A percentile compares a stretch with the other conserved stretches of the same genome.
phyloP scores from a whole-genome alignment of 768 basidiomycete genomes.

The Mycena indigotica region DNA sequence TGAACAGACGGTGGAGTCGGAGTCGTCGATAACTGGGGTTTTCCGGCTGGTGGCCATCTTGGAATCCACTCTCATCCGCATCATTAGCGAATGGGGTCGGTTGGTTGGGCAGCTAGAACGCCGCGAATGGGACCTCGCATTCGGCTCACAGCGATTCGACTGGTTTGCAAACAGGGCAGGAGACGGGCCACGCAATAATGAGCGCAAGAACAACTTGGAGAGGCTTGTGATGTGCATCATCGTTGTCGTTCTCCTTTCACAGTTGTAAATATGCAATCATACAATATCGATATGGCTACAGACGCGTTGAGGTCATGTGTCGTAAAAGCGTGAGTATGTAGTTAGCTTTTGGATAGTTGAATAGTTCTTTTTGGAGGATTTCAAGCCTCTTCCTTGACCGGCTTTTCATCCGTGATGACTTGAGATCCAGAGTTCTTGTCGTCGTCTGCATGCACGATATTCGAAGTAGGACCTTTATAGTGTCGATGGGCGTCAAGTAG shows the following conservation, averaged over 20 bases:
- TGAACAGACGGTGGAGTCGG: constrained; percentile 39
- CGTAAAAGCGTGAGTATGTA: constrained; percentile 2
- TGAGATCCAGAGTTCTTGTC: neutral
- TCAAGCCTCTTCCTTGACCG: constrained; percentile 10
- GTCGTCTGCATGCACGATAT: constrained; percentile 35
- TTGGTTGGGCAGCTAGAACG: constrained; percentile 46
- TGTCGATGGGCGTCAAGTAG: constrained; percentile 52
- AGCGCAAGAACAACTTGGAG: neutral
- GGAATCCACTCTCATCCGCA: constrained; percentile 54
- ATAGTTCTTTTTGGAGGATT: constrained; percentile 16
- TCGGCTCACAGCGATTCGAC: constrained; percentile 48
- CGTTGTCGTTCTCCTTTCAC: neutral
- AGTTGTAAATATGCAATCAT: too few species aligned
- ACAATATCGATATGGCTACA: too few species aligned
- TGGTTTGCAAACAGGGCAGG: constrained; percentile 48
- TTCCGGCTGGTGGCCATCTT: constrained; percentile 46
- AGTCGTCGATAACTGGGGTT: constrained; percentile 26
- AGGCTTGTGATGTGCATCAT: neutral
- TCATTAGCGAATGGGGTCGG: constrained; percentile 54
- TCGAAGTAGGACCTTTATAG: constrained; percentile 61
- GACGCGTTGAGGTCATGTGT: constrained; percentile 4
- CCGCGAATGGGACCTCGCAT: constrained; percentile 39
- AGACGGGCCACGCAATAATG: neutral
- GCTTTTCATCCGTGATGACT: neutral
- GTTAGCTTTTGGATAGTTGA: constrained; percentile 6